A percentile compares a stretch with the other conserved stretches of the same genome.
phyloP scores from a whole-genome alignment of 768 basidiomycete species.

The Lentinus tigrinus region DNA sequence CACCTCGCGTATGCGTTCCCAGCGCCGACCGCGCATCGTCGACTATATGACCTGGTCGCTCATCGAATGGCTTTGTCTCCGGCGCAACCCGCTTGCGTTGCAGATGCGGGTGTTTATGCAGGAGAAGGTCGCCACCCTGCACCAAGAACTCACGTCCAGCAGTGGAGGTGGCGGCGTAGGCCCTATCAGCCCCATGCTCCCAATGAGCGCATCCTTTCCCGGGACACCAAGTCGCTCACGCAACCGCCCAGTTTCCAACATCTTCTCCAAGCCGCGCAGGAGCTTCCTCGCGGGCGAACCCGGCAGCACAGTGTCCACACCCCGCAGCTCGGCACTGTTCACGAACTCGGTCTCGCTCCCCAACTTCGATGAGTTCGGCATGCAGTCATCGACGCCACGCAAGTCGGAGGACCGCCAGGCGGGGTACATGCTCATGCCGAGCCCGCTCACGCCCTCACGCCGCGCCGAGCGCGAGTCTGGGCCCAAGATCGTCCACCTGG shows the following conservation, averaged over 20 bases:
- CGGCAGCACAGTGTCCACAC: slow-evolving; percentile 36
- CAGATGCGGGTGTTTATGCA: slow-evolving; percentile 67
- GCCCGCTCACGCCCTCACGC: slow-evolving; percentile 33
- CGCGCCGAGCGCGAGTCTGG: slow-evolving; percentile 37
- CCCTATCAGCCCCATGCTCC: slow-evolving; percentile 9
- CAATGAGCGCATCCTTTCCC: slow-evolving; percentile 2
- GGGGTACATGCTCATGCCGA: slow-evolving; percentile 42
- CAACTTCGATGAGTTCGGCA: slow-evolving; percentile 19
- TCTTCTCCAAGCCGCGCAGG: slow-evolving; percentile 57
- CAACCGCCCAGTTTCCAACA: slow-evolving; percentile 46
- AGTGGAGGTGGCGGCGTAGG: slow-evolving; percentile 20
- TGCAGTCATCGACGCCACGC: slow-evolving; percentile 19
- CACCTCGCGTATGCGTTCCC: slow-evolving; percentile 27
- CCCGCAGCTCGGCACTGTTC: slow-evolving; percentile 42
- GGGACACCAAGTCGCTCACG: slow-evolving; percentile 23
- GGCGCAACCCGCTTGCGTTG: slow-evolving; percentile 59
- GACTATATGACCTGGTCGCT: slow-evolving; percentile 77
- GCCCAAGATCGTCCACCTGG: slow-evolving; percentile 60
- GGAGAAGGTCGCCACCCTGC: slow-evolving; percentile 58
- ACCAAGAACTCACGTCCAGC: slow-evolving; percentile 43
- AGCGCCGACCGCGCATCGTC: slow-evolving; percentile 49
- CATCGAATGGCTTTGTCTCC: slow-evolving; percentile 62
- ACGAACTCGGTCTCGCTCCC: slow-evolving; percentile 24
- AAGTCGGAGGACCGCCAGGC: slow-evolving; percentile 32
- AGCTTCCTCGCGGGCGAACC: slow-evolving; percentile 33